Percentiles rank a stretch among this genome's conserved stretches.
These are phyloP conservation scores for Magnaporthiopsis rhizophila DNA, from an alignment of 2,329 filamentous ascomycete genomes.

Conservation along the genomic window DNA sequence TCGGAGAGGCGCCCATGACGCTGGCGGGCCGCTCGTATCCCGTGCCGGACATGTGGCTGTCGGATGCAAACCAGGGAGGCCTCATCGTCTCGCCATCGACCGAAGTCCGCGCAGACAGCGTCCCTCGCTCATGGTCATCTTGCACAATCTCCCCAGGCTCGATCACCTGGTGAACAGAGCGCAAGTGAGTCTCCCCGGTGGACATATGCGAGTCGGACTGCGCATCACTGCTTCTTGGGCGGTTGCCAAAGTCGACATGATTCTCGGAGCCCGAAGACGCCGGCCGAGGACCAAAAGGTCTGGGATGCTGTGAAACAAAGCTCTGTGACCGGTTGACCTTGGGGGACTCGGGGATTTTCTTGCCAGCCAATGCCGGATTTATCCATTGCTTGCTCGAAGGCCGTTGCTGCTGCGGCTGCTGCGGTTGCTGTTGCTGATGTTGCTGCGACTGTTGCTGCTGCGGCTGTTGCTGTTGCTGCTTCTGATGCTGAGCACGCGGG, in stretches of 20 bases:
- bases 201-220: constrained; percentile 33
- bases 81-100: constrained; percentile 22
- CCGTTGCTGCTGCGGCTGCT: constrained; percentile 22
- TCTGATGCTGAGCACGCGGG: constrained; percentile 42
- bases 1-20: not conserved
- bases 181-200: constrained; percentile 26
- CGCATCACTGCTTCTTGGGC: constrained; percentile 46
- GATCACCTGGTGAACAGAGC: constrained; percentile 30
- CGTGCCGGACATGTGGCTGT: not conserved
- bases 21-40: not conserved
- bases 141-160: constrained; percentile 35
- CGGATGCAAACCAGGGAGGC: constrained; percentile 7
- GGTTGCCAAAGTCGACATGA: constrained; percentile 32
- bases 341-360: constrained; percentile 44
- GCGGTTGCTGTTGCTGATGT: constrained; percentile 8
- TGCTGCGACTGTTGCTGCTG: constrained; percentile 30
- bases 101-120: constrained; percentile 25
- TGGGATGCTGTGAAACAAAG: constrained; percentile 33
- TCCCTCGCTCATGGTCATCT: constrained; percentile 29
- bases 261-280: constrained; percentile 31
- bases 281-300: constrained; percentile 23
- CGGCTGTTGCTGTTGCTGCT: constrained; percentile 27
- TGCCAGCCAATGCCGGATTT: constrained; percentile 38
- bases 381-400: constrained; percentile 54
- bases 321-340: constrained; percentile 42